Conservation (phyloP, 352 stramenopile species). For the Globisporangium radiosum region DNA sequence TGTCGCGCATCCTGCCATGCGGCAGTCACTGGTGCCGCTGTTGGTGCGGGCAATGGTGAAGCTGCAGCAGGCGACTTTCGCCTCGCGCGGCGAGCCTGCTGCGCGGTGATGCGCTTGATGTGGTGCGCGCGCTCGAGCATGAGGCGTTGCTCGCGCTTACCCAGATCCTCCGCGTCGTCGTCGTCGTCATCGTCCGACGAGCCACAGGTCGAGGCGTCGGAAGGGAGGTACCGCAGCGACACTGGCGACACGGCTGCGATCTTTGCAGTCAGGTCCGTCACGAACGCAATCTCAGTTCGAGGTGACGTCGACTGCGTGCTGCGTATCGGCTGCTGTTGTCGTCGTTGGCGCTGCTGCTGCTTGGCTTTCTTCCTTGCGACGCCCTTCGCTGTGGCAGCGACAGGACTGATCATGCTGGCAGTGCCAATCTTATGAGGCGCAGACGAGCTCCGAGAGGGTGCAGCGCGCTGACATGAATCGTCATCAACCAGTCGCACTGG, state of each 20-base stretch:
- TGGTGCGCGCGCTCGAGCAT: slow-evolving; percentile 31
- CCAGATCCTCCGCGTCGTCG: slow-evolving; percentile 25
- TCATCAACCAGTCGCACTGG: too few relatives aligned
- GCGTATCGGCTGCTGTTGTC: background rate
- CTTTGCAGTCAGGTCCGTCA: background rate
- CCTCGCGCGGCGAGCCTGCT: slow-evolving; percentile 3
- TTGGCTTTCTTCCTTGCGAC: background rate
- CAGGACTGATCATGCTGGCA: too few relatives aligned
- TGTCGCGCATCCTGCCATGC: too few relatives aligned
- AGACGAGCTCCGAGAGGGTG: too few relatives aligned
- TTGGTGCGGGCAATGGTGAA: background rate
- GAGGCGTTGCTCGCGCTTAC: slow-evolving; percentile 23
- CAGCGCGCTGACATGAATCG: too few relatives aligned
- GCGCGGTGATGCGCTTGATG: slow-evolving; percentile 25
- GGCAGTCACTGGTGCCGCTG: too few relatives aligned
- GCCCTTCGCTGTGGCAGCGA: background rate
- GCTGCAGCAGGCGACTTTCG: slow-evolving; percentile 1
- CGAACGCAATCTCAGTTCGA: background rate
- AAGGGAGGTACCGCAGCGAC: slow-evolving; percentile 12
- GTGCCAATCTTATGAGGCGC: too few relatives aligned
- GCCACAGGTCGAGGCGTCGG: slow-evolving; percentile 28
- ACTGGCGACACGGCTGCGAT: background rate
- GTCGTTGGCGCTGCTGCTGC: background rate
- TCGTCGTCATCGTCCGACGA: slow-evolving; percentile 22
- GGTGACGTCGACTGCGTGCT: background rate